Evolutionary conservation across 2,329 filamentous ascomycete species (phyloP), one percentile per base, ranked within the genome.

Genomic region (Aspergillus pseudotamarii): DNA sequence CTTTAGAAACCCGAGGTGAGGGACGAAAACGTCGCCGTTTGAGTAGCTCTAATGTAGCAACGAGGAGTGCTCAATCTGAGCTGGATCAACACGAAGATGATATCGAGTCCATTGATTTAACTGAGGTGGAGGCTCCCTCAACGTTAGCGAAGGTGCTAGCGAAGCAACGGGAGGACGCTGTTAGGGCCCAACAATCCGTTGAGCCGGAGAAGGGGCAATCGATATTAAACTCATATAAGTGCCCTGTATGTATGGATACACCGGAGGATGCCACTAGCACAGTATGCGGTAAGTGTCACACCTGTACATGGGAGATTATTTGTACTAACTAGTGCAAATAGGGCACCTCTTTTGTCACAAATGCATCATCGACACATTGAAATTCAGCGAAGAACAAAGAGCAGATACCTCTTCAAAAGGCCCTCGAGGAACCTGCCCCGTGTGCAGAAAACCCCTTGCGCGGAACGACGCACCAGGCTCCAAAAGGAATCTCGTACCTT

Each of bases 321-420:
- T 30, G 54, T 48, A 62, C 61, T 68, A 21, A 70, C 50, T 41
- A 12, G 38, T 41, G 38, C 21, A 11, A 32, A 11, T 61, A 88
- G 86, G 87, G 0, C 87, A 89, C 70, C 79, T 89, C 28, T 89
- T 89, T 74, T 89, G 87, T 72, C 86, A 89, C 68, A 83, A 84
- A 41, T 89, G 87, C 68, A 83, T 89, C 48, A 82, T 85, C 57
- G 84, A 88, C 71, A 84, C 85, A n/a, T 75, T 89, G 21, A 84
- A 84, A 45, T 83, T 83, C 30, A 82, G 83, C 50, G 85, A 87
- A 67, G 82, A 83, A 66, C 82, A 78, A 63, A 70, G 81, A 46
- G 71, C 78, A 11, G 73, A 76, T 50, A 62, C 70, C 2, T 64
- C 67, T 3, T 71, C 72, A 3, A 78, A 77, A 58, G 57, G 70